A percentile compares a stretch with the other conserved stretches of the same genome.
These are phyloP conservation scores for Pelargonium fulgidum DNA, from an alignment of 441 rosid species.

Conservation along the genomic window DNA sequence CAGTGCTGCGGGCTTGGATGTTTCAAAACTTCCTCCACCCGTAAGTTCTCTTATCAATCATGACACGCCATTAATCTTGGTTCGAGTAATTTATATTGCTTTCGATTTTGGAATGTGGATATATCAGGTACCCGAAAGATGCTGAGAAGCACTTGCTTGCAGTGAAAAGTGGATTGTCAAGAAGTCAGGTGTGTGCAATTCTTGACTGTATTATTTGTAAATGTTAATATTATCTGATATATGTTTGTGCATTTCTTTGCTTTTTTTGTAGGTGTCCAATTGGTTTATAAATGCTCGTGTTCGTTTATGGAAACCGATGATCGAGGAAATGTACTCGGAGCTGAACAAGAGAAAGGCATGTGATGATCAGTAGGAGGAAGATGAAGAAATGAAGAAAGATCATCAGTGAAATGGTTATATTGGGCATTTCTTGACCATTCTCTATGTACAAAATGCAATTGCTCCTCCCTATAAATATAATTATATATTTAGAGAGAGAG, in stretches of 20 bases:
- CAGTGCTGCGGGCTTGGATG: conserved; percentile 86
- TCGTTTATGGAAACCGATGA: conserved; percentile 8
- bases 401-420: background rate
- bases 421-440: background rate
- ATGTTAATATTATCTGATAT: too few species aligned
- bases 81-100: too few species aligned
- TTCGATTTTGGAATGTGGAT: background rate
- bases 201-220: too few species aligned
- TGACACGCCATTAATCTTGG: too few species aligned
- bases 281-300: conserved; percentile 11
- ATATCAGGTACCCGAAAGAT: conserved; percentile 80
- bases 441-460: background rate
- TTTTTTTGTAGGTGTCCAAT: conserved; percentile 9
- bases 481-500: background rate
- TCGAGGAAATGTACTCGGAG: conserved; percentile 2
- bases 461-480: background rate
- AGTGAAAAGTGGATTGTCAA: conserved; percentile 74
- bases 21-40: conserved; percentile 97
- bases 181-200: conserved; percentile 63
- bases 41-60: conserved; percentile 31
- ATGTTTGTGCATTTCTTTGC: background rate
- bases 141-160: conserved; percentile 94
- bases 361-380: background rate
- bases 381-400: background rate
- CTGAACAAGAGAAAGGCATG: background rate